These are phyloP conservation scores for Fomitiporia mediterranea DNA, from an alignment of 1,284 basidiomycete species.

Conservation along the genomic window DNA sequence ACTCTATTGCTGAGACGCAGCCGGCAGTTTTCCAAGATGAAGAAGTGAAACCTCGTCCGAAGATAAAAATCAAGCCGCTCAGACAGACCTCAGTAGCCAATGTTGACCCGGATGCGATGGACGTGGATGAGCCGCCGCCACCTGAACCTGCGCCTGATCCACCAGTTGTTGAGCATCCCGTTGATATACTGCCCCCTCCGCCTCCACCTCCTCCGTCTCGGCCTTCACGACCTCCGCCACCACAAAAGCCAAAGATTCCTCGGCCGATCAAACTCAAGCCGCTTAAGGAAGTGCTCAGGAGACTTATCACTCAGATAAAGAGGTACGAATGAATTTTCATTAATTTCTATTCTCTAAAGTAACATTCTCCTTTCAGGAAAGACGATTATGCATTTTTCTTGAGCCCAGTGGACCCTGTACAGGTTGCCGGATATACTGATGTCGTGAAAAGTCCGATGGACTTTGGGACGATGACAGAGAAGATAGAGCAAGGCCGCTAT, in stretches of 20 bases:
- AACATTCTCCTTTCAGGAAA: slow-evolving; percentile 45
- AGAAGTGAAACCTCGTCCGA: slow-evolving; percentile 9
- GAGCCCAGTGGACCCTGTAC: slow-evolving; percentile 57
- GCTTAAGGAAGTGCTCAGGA: slow-evolving; percentile 63
- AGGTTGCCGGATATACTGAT: slow-evolving; percentile 68
- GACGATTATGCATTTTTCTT: slow-evolving; percentile 86
- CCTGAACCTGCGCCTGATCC: background rate
- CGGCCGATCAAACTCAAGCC: slow-evolving; percentile 71
- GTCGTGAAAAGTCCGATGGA: slow-evolving; percentile 76
- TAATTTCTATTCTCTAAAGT: background rate
- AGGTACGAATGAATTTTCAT: slow-evolving; percentile 43
- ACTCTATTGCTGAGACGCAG: background rate
- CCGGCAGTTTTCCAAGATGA: background rate
- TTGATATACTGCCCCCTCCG: background rate
- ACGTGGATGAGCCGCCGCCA: background rate
- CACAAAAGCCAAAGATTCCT: slow-evolving; percentile 26
- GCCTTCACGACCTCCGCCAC: slow-evolving; percentile 2
- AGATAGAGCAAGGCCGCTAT: slow-evolving; percentile 62
- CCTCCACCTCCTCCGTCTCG: background rate
- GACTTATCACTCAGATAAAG: slow-evolving; percentile 67
- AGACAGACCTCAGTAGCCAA: background rate
- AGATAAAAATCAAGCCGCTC: slow-evolving; percentile 17
- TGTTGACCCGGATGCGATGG: slow-evolving; percentile 5
- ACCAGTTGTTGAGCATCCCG: background rate
- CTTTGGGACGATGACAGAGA: slow-evolving; percentile 70